These are phyloP conservation scores for Harringtonia lauricola DNA, from an alignment of 2,329 filamentous ascomycete genomes.

Conservation along the genomic window DNA sequence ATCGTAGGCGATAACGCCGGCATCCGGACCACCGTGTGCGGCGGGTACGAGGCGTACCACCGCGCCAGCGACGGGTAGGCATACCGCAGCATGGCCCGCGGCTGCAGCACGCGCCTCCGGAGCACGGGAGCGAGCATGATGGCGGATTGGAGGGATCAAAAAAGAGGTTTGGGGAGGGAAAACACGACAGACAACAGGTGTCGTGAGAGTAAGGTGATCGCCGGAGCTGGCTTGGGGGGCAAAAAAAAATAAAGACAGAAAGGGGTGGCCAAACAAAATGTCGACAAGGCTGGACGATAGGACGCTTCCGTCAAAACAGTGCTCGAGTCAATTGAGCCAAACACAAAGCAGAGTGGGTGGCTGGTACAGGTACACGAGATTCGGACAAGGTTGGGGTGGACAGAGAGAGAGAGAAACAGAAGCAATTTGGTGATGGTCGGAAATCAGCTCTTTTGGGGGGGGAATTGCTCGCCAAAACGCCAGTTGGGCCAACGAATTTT, in stretches of 20 bases:
- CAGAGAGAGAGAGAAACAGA: no score
- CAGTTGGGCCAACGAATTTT: background rate
- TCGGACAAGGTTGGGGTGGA: no score
- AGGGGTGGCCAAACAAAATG: background rate
- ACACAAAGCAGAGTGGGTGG: no score
- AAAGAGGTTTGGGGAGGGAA: background rate
- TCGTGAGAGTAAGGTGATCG: background rate
- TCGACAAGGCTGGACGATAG: no score
- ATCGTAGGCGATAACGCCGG: constrained; percentile 96
- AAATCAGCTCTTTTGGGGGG: no score
- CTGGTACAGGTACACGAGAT: no score
- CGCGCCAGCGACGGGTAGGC: constrained; percentile 45
- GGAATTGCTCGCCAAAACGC: no score
- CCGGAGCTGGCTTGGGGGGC: no score
- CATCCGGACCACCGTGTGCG: constrained; percentile 95
- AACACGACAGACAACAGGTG: background rate
- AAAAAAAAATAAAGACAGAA: background rate
- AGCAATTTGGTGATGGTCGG: no score
- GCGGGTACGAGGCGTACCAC: constrained; percentile 75
- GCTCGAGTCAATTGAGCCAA: no score
- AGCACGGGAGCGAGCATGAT: constrained; percentile 53
- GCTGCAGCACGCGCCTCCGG: constrained; percentile 49
- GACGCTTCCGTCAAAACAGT: no score
- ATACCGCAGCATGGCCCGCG: constrained; percentile 36
- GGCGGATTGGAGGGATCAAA: constrained; percentile 9